Base-by-base conservation (phyloP, 2,329 filamentous ascomycete genomes). In the Thelonectria blattea region DNA sequence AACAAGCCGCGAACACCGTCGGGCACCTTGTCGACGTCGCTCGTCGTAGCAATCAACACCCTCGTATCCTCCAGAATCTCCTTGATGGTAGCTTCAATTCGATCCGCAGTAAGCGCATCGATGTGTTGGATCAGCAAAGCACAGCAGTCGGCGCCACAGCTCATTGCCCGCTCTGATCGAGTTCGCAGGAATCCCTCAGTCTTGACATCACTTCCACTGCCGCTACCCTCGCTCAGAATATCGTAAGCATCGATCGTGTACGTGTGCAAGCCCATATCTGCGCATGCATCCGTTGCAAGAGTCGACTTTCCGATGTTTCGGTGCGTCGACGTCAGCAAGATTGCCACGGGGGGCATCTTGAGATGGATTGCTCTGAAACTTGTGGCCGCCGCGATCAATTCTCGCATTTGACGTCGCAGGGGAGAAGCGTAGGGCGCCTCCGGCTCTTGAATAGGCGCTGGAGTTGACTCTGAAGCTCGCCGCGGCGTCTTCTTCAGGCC, bases 181-280 rank as follows among this genome's bases (percentile, higher is more conserved):
- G 91, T 92, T 72, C 95, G 91, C 15, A 99, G 80, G 66, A 96
- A 91, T 1, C 91, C 93, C 72, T 97, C 94, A 0, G 93, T 97
- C 77, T 98, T 97, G 27, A 96, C 91, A 72, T 99, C 95, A 56
- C 91, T 90, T 9, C 92, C 92, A 54, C 92, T 92, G 1, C 90
- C 90, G 10, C 76, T 75, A 14, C 92, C 92, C 74, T 98, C 94
- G n/a, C 92, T 94, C 5, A 97, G 81, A 43, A 99, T 92, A 69
- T 99, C 95, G 70, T 96, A 97, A 0, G 92, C 91, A 74, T 98
- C 93, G 53, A 99, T 91, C 1, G 86, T 78, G 73, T 97, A 98
- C 0, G 88, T 91, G 74, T 99, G 95, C 15, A 98, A 81, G 3
- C 95, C 95, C 63, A 97, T 89, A 70, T 97, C 94, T 3, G 90